These are phyloP conservation scores for Sarocladium brachiariae DNA, from an alignment of 2,329 filamentous ascomycete genomes.

Conservation along the genomic window DNA sequence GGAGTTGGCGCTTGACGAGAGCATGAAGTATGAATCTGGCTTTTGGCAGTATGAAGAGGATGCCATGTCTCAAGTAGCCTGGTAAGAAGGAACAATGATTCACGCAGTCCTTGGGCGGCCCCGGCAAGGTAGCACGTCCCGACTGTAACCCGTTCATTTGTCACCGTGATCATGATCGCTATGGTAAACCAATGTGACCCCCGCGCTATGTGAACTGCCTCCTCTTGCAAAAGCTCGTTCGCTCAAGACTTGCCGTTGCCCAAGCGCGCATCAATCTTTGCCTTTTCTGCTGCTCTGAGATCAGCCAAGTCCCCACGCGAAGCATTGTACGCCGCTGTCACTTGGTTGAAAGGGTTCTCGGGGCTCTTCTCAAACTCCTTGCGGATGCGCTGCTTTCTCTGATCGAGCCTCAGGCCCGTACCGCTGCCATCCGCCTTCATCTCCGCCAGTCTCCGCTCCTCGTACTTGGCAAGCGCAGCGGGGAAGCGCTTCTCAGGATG, in stretches of 20 bases:
- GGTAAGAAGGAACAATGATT: too few species aligned
- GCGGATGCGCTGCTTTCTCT: slow-evolving; percentile 74
- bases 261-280: slow-evolving; percentile 68
- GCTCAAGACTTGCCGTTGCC: slow-evolving; percentile 18
- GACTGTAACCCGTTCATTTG: too few species aligned
- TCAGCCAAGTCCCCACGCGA: slow-evolving; percentile 67
- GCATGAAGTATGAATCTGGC: too few species aligned
- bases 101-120: too few species aligned
- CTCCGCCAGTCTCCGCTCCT: slow-evolving; percentile 74
- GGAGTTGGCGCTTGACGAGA: too few species aligned
- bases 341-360: slow-evolving; percentile 94
- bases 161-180: too few species aligned
- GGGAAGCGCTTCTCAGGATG: slow-evolving; percentile 86
- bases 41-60: too few species aligned
- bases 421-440: slow-evolving; percentile 73
- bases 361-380: slow-evolving; percentile 95
- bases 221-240: background rate
- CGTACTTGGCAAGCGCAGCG: slow-evolving; percentile 75
- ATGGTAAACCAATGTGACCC: too few species aligned
- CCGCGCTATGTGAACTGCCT: background rate
- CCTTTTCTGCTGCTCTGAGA: slow-evolving; percentile 58
- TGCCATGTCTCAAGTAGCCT: background rate
- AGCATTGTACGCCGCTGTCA: slow-evolving; percentile 68
- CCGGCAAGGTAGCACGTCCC: too few species aligned
- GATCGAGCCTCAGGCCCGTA: slow-evolving; percentile 68